Evolutionary conservation across 208 protist genomes (phyloP), one percentile per base, ranked within the genome.

Genomic region (Crithidia sp.): DNA sequence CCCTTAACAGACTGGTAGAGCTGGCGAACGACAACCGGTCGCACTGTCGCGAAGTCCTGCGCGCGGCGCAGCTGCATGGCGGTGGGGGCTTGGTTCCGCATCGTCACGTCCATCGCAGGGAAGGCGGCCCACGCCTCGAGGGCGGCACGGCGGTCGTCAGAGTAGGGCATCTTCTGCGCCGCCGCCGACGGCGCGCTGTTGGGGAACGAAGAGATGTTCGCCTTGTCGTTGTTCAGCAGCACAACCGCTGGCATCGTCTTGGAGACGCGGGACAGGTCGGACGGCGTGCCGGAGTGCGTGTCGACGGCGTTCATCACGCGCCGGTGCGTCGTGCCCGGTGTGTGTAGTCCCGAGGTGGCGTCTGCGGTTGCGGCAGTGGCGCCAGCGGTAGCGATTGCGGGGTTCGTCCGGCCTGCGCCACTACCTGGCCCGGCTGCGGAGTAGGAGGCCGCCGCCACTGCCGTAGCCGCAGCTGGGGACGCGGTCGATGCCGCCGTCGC

Each of bases 91-190:
- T 78, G 66, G 7, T 64, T 59, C 5, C 73, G 73, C 12, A 78
- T 78, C 10, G 65, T 72, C 17, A 78, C 47, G 65, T 74, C 71
- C 13, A 79, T 45, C 17, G 77, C 74, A 16, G 68, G 69, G 13
- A 77, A 62, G 13, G 68, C 71, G 28, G 76, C 69, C 79, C 69
- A 80, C 47, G 63, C 74, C 71, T 84, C 74, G 17, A 77, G 58
- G 52, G 74, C 74, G 7, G 77, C 77, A 40, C 77, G 77, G 43
- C 66, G 62, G 49, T 67, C 67, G 4, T 71, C 72, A 16, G 67
- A 53, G 77, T 83, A 83, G n/a, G 72, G 62, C 45, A 65, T 37
- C 8, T 13, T 40, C 14, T 40, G 16, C 54, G 5, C 50, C 54
- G n/a, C 40, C 3, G 52, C 64, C 8, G 28, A 44, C 52, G 52